Evolutionary conservation across 768 basidiomycete species (phyloP).

Genomic region (Suillus variegatus): DNA sequence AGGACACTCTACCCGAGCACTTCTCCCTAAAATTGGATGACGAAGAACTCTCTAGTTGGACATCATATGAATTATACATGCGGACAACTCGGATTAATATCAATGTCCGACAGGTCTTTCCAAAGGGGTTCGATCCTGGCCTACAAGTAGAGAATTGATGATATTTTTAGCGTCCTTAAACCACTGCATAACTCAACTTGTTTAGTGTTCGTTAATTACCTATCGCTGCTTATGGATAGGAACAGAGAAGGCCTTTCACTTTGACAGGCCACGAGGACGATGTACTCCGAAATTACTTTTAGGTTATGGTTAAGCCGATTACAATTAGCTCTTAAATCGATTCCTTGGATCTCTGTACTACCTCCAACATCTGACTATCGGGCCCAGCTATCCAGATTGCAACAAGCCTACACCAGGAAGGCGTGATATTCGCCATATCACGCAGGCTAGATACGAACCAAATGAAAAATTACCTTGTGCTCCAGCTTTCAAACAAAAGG

Average conservation of each 20-base stretch:
- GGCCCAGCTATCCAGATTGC: not conserved
- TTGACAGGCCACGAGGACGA: constrained; percentile 11
- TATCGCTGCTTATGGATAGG: not conserved
- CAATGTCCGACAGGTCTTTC: constrained; percentile 89
- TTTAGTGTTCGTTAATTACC: not conserved
- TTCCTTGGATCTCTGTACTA: not conserved
- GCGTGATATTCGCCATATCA: not conserved
- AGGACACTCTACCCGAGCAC: constrained; percentile 72
- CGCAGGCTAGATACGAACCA: not conserved
- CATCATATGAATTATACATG: constrained; percentile 64
- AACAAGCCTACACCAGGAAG: not conserved
- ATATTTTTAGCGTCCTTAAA: not conserved
- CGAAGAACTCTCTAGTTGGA: constrained; percentile 48
- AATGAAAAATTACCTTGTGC: not conserved
- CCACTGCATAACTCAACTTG: not conserved
- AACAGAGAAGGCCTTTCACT: not conserved
- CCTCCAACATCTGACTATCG: not conserved
- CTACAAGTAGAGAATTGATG: constrained; percentile 3
- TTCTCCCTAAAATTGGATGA: constrained; percentile 35
- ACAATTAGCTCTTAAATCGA: not conserved
- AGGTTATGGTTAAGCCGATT: not conserved
- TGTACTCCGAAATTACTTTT: constrained; percentile 1
- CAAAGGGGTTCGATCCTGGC: constrained; percentile 57
- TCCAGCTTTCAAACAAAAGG: constrained; percentile 1
- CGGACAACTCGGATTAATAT: constrained; percentile 79